Evolutionary conservation across 768 basidiomycete genomes (phyloP), one percentile per base, ranked within the genome.

Genomic region (Multifurca ochricompacta): DNA sequence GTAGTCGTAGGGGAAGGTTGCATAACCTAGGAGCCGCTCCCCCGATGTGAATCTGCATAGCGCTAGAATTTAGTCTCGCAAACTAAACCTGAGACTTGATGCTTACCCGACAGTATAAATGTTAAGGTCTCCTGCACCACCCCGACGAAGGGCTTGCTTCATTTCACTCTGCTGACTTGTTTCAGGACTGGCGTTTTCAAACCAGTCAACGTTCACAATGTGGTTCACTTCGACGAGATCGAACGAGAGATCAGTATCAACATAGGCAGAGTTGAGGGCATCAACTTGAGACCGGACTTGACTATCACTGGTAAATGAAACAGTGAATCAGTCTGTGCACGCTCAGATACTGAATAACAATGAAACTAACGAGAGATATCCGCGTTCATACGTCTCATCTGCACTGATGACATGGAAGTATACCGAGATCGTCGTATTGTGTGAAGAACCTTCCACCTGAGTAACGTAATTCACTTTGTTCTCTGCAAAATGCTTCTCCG

Each of bases 1-100:
- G 63, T 77, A 79, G 55, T 65, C 59, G 2, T 62, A 68, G 9
- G 79, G 79, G 72, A 78, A 80, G 32, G 77, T 79, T 1, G 78
- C 66, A 59, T 80, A 80, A 27, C 78, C 78, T 19, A n/a, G n/a
- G n/a, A n/a, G n/a, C n/a, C n/a, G n/a, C n/a, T n/a, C n/a, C n/a
- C n/a, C n/a, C n/a, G n/a, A n/a, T n/a, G n/a, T n/a, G n/a, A n/a
- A n/a, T n/a, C n/a, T n/a, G n/a, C n/a, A n/a, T n/a, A n/a, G n/a
- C 81, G 70, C 14, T 80, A 72, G 21, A 23, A 39, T 21, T 36
- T 30, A 43, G 47, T 19, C 28, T 51, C 27, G 21, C 35, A 16
- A 7, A 16, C 25, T 10, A 43, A 21, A n/a, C 6, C n/a, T n/a
- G 7, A 63, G 8, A 18, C 55, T 28, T 69, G 10, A n/a, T 25